phyloP scores from a whole-genome alignment of 495 filamentous ascomycete genomes.

The Hypoxylon fuscum region DNA sequence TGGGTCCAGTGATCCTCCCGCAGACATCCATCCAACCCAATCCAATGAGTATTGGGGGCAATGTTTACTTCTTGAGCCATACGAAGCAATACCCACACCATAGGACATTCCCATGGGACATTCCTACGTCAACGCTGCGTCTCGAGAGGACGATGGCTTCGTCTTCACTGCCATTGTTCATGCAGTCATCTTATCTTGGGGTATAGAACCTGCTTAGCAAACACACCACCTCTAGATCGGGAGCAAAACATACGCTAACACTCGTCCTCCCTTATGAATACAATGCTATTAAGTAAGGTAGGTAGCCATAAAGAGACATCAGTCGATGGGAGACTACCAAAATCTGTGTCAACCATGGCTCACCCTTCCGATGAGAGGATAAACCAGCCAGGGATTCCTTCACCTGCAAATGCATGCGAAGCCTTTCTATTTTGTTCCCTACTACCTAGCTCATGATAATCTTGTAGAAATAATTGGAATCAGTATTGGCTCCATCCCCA shows the following conservation, averaged over 20 bases:
- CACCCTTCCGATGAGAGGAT: constrained; percentile 10
- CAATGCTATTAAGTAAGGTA: neutral
- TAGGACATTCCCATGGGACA: constrained; percentile 13
- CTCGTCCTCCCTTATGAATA: constrained; percentile 3
- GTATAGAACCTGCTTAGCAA: constrained; percentile 28
- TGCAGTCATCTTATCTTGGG: constrained; percentile 39
- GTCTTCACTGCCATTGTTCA: constrained; percentile 33
- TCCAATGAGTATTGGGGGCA: constrained; percentile 18
- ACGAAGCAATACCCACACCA: constrained; percentile 13
- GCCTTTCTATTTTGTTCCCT: neutral
- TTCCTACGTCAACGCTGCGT: constrained; percentile 36
- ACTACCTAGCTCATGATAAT: no score
- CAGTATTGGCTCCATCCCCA: constrained; percentile 2
- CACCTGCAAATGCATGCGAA: constrained; percentile 7
- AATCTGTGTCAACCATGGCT: constrained; percentile 16
- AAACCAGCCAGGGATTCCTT: constrained; percentile 11
- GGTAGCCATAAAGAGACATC: constrained; percentile 9
- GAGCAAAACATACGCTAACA: constrained; percentile 12
- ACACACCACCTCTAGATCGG: constrained; percentile 18
- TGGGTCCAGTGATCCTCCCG: constrained; percentile 40
- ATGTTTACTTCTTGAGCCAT: constrained; percentile 35
- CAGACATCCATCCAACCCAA: constrained; percentile 35
- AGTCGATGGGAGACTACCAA: constrained; percentile 26
- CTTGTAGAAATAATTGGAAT: neutral
- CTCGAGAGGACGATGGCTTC: constrained; percentile 25